phyloP scores from a whole-genome alignment of 2,329 filamentous ascomycete species.

The Fusarium clavum region DNA sequence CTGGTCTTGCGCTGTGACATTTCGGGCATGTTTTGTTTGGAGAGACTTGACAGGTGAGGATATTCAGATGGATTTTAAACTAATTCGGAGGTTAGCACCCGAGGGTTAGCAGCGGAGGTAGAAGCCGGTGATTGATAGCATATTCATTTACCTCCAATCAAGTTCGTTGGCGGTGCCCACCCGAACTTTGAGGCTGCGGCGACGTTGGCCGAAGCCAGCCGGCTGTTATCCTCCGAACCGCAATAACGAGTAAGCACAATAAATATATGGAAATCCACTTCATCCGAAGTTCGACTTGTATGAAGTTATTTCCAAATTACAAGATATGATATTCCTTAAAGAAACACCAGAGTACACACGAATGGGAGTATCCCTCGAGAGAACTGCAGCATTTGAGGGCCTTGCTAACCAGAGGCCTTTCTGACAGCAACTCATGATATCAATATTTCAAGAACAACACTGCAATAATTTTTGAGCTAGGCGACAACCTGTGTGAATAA shows the following conservation, averaged over 20 bases:
- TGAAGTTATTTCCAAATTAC: background rate
- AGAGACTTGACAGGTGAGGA: background rate
- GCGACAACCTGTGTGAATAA: background rate
- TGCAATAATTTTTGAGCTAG: background rate
- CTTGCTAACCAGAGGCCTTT: background rate
- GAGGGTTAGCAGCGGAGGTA: background rate
- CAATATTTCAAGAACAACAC: background rate
- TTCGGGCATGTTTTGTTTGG: background rate
- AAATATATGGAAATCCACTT: background rate
- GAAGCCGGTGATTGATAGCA: background rate
- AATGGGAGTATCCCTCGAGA: background rate
- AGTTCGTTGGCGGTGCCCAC: conserved; percentile 9
- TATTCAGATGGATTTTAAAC: background rate
- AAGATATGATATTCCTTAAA: background rate
- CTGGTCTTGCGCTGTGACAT: too few relatives aligned
- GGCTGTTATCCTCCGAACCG: background rate
- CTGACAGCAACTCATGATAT: background rate
- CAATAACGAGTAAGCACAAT: background rate
- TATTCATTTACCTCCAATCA: conserved; percentile 12
- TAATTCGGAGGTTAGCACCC: background rate
- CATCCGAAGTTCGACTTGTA: fast-evolving
- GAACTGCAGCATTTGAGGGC: background rate
- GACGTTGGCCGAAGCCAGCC: conserved; percentile 6
- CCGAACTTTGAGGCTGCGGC: background rate
- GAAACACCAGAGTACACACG: background rate